Base-by-base conservation (phyloP, 306 rosid genomes). In the Pyrus bretschneideri region DNA sequence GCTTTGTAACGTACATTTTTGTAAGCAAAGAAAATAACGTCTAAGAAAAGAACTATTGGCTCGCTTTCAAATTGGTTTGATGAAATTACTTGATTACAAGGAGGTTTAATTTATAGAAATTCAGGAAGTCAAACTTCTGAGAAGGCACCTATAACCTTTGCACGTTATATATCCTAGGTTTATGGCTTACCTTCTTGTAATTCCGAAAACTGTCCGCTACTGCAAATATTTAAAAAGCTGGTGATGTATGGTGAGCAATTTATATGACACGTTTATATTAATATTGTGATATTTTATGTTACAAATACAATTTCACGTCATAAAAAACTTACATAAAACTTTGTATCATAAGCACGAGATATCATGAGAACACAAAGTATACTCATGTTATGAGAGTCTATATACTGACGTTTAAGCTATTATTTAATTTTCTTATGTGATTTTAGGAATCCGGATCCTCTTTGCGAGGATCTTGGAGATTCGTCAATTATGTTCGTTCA, bases 1-100 rank as follows among this genome's bases (percentile, higher is more conserved):
- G 87, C 85, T 88, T 89, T 6, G 97, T 89, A 69, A 90, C 90
- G 64, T 93, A 87, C 96, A 87, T 86, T 0, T 69, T 74, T 2
- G 0, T 29, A 25, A 21, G 61, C 35, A 4, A 31, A 60, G 66
- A 61, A 61, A 9, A 25, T 6, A 25, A 13, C 7, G 66, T 12
- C 12, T 13, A 60, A 25, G 35, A 25, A 60, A 60, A 23, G 31
- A 27, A 60, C 4, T 3, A 60, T 3, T 14, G 6, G 33, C 65
- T 25, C 65, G 5, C 62, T 60, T 4, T 60, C 17, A 15, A 30
- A 30, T 62, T 29, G 12, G 9, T 22, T 30, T 29, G 22, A 30
- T 17, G 68, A 30, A 61, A 61, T 11, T 23, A 2, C 45, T 3
- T 33, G 45, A 19, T 29, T 62, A 29, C 31, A 10, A 58, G 22